These are phyloP conservation scores for Diaporthe eres DNA, from an alignment of 2,329 filamentous ascomycete species.

Conservation along the genomic window DNA sequence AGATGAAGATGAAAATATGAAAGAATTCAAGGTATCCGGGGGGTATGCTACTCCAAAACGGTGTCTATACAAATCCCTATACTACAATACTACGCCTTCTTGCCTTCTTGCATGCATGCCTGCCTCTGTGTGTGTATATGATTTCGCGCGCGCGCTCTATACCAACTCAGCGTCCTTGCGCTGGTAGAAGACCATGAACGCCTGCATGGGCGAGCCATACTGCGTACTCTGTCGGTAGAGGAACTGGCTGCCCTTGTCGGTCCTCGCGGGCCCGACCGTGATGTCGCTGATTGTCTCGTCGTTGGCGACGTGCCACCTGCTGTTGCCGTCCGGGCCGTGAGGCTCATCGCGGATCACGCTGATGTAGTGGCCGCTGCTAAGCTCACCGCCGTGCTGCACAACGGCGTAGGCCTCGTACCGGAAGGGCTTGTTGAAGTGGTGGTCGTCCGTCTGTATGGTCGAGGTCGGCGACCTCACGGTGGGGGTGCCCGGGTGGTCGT, in stretches of 20 bases:
- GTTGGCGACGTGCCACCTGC: constrained; percentile 65
- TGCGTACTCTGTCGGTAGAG: constrained; percentile 53
- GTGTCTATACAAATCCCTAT: constrained; percentile 18
- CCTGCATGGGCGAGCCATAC: constrained; percentile 53
- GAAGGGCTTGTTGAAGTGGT: constrained; percentile 69
- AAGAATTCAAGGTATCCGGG: constrained; percentile 45
- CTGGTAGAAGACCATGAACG: constrained; percentile 63
- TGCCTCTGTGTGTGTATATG: background rate
- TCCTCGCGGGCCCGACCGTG: constrained; percentile 56
- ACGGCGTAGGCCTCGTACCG: constrained; percentile 90
- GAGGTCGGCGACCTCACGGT: constrained; percentile 43
- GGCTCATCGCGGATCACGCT: constrained; percentile 73
- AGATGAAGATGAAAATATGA: constrained; percentile 40
- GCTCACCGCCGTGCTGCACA: constrained; percentile 80
- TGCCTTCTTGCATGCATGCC: background rate
- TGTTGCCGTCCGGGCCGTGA: constrained; percentile 50
- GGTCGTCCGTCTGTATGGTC: constrained; percentile 52
- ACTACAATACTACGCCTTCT: background rate
- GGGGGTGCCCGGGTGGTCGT: constrained; percentile 22
- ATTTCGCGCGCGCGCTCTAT: background rate
- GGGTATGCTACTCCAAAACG: constrained; percentile 19
- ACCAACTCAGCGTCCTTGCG: constrained; percentile 39
- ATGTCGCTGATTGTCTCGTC: constrained; percentile 59
- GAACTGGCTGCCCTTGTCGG: constrained; percentile 53
- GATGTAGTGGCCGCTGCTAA: constrained; percentile 85